A percentile compares a stretch with the other conserved stretches of the same genome.
phyloP scores from a whole-genome alignment of 495 filamentous ascomycete species.

The Aspergillus avenaceus region DNA sequence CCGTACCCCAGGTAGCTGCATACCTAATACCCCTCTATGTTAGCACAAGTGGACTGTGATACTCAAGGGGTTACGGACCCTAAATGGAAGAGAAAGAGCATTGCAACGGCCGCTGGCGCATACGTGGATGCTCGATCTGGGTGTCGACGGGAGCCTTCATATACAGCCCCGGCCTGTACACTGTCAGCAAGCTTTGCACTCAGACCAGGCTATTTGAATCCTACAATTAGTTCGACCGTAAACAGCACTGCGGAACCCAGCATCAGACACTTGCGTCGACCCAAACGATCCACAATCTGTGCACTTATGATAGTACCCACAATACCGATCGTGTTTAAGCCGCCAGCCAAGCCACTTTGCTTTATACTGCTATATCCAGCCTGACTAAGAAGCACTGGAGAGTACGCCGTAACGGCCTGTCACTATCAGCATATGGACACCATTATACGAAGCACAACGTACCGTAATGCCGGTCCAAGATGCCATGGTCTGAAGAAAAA shows the following conservation, averaged over 20 bases:
- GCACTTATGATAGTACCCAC: slow-evolving; percentile 52
- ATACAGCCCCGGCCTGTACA: slow-evolving; percentile 32
- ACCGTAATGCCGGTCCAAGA: slow-evolving; percentile 50
- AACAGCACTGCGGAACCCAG: slow-evolving; percentile 30
- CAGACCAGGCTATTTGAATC: too few species aligned
- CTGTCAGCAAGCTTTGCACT: slow-evolving; percentile 1
- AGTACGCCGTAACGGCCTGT: slow-evolving; percentile 39
- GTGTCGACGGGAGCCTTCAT: slow-evolving; percentile 31
- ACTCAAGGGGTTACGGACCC: slow-evolving; percentile 20
- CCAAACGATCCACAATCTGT: slow-evolving; percentile 49
- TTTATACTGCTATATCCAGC: slow-evolving; percentile 41
- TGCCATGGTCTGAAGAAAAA: slow-evolving; percentile 54
- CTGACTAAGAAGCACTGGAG: slow-evolving; percentile 36
- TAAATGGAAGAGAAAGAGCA: slow-evolving; percentile 52
- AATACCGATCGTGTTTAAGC: slow-evolving; percentile 51
- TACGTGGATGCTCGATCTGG: slow-evolving; percentile 27
- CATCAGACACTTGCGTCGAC: slow-evolving; percentile 43
- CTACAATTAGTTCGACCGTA: slow-evolving; percentile 31
- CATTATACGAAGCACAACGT: slow-evolving; percentile 2
- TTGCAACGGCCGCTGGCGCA: slow-evolving; percentile 45
- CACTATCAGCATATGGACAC: background rate
- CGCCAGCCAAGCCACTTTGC: slow-evolving; percentile 48
- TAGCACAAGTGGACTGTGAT: background rate
- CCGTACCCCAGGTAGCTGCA: slow-evolving; percentile 53
- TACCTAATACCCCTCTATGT: slow-evolving; percentile 22